Evolutionary conservation across 1,139 yeast species (phyloP), one percentile per base, ranked within the genome.

Genomic region (Saccharomyces uvarum): DNA sequence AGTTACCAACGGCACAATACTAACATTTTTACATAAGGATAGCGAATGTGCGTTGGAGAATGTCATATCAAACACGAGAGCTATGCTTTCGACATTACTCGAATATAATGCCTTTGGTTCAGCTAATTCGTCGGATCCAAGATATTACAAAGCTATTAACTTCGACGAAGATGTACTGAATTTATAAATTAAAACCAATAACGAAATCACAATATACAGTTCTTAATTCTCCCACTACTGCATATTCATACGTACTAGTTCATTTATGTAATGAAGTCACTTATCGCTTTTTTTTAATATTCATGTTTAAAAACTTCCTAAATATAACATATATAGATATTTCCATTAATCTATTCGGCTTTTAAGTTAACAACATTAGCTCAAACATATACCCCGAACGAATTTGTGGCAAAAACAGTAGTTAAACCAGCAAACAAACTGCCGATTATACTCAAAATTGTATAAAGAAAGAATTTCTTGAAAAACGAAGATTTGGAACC

Each of bases 351-450:
- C 26, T 8, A 19, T 49, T 42, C 21, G 28, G 2, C 21, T n/a
- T 27, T 27, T 13, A 26, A 14, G 33, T 13, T 11, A 11, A 7
- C n/a, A 14, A 27, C 28, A 7, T 7, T 11, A 11, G 11, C 28
- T 54, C 55, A 67, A 28, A 66, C 64, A 49, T 68, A 68, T 1
- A 68, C 71, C 14, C 70, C 71, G 46, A 67, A 62, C 1, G 70
- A 65, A 50, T 68, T 60, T 29, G 69, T 58, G 32, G 64, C 48
- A 51, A 67, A 66, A 4, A 68, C 64, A 19, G 63, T 54, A 32
- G 65, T 64, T 21, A 65, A 46, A 9, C 68, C 70, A 47, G 59
- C 52, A 52, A 68, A 61, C 13, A 65, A 26, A 47, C 70, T 62
- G 5, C 66, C 70, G 24, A 61, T 46, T 7, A 55, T 52, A 51